Base-by-base conservation (phyloP, 2,329 filamentous ascomycete species). In the Talaromyces rugulosus region DNA sequence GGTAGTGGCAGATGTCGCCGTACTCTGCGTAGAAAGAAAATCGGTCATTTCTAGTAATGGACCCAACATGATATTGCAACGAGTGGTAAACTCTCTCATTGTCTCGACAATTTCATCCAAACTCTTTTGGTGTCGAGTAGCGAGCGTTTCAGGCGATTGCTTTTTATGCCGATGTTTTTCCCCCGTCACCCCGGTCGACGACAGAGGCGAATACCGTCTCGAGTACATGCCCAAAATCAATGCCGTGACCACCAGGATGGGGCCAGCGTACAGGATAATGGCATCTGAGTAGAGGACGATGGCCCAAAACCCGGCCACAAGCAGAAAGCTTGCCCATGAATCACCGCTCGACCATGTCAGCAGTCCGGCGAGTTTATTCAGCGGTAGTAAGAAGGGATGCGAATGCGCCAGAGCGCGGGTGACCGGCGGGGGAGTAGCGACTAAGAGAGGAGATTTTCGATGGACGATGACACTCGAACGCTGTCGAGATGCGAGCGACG, bases 21-120 rank as follows among this genome's bases (percentile, higher is more conserved):
- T 96, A 61, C 89, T 85, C 74, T 97, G 92, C 0, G 92, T 96
- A 63, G 91, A 95, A 30, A 99, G 82, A 71, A 97, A 97, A 74
- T 98, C 93, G 5, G 93, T 97, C 74, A 98, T 82, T 66, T 90
- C 87, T 52, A 96, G 82, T 60, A 98, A 84, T 2, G 95, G 95
- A 69, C 97, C 93, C 58, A 98, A 83, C 18, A 99, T 81, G 58
- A 96, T 89, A 74, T 97, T 96, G 77, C 95, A 97, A 56, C 95
- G 85, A 5, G 89, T 90, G 0, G 94, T 98, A 68, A 99, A 91
- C 66, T 92, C 87, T 74, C 92, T 92, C 52, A 99, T 79, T 0
- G 91, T 96, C 69, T 98, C 93, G 61, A 99, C 90, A 64, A 99
- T 99, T 78, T 99, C 88, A 74, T 99, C 95, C 58, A 99, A 78